A percentile compares a stretch with the other conserved stretches of the same genome.
These are phyloP conservation scores for Rhizopogon salebrosus DNA, from an alignment of 768 basidiomycete species.

Conservation along the genomic window DNA sequence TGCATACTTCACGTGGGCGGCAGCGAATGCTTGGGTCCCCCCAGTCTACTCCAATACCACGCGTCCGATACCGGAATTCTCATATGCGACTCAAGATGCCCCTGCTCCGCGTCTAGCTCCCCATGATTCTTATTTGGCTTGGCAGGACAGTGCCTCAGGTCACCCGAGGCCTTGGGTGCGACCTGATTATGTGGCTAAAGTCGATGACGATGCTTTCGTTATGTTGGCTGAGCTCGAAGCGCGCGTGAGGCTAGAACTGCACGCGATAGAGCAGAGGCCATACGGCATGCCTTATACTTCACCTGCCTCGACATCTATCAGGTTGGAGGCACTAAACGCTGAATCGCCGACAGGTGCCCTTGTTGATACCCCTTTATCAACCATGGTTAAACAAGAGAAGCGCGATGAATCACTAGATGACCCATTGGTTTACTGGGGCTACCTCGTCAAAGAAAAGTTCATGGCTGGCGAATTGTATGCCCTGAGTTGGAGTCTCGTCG, in stretches of 20 bases:
- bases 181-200: slow-evolving; percentile 90
- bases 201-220: slow-evolving; percentile 93
- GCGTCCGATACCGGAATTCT: slow-evolving; percentile 41
- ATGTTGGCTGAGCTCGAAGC: slow-evolving; percentile 93
- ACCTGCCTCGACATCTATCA: background rate
- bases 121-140: slow-evolving; percentile 64
- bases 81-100: slow-evolving; percentile 58
- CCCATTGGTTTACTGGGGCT: slow-evolving; percentile 83
- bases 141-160: slow-evolving; percentile 40
- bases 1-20: slow-evolving; percentile 90
- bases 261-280: slow-evolving; percentile 33
- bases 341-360: background rate
- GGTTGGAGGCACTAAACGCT: background rate
- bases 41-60: slow-evolving; percentile 55
- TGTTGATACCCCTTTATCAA: background rate
- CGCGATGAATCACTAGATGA: slow-evolving; percentile 33
- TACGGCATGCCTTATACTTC: slow-evolving; percentile 14
- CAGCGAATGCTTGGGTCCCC: slow-evolving; percentile 87
- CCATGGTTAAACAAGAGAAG: background rate
- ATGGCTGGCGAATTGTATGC: slow-evolving; percentile 96
- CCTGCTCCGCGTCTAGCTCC: slow-evolving; percentile 58
- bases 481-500: slow-evolving; percentile 81
- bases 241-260: slow-evolving; percentile 74
- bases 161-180: slow-evolving; percentile 64
- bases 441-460: slow-evolving; percentile 86